Conservation (phyloP, 148 eudicot genomes). For the Agrostemma githago region DNA sequence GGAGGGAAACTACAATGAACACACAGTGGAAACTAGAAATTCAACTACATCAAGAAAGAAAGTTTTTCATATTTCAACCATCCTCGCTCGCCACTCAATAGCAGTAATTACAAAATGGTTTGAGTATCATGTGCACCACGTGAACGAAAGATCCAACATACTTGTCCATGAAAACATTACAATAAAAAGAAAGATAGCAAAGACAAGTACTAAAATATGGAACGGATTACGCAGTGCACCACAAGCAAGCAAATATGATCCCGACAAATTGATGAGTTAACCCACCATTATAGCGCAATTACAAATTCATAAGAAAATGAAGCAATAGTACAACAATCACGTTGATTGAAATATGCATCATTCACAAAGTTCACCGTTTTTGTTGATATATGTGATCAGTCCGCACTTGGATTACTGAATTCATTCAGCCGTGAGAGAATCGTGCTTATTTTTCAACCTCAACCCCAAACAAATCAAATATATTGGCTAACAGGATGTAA, state of each 20-base stretch:
- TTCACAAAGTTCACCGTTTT: not conserved
- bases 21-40: not conserved
- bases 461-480: too few relatives aligned
- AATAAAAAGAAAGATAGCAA: not conserved
- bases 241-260: too few relatives aligned
- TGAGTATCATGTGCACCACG: not conserved
- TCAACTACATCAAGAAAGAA: not conserved
- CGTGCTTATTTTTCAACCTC: not conserved
- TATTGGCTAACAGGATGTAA: not conserved
- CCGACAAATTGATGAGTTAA: too few relatives aligned
- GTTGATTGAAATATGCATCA: not conserved
- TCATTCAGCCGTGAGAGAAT: too few relatives aligned
- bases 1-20: not conserved
- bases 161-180: not conserved
- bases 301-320: not conserved
- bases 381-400: not conserved
- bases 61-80: too few relatives aligned
- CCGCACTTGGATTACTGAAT: not conserved
- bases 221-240: too few relatives aligned
- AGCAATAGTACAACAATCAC: not conserved
- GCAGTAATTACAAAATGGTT: not conserved
- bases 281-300: not conserved
- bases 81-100: too few relatives aligned
- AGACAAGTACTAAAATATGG: not conserved
- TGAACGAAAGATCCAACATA: not conserved